Base-by-base conservation (phyloP, 306 rosid species). In the Malus orientalis region DNA sequence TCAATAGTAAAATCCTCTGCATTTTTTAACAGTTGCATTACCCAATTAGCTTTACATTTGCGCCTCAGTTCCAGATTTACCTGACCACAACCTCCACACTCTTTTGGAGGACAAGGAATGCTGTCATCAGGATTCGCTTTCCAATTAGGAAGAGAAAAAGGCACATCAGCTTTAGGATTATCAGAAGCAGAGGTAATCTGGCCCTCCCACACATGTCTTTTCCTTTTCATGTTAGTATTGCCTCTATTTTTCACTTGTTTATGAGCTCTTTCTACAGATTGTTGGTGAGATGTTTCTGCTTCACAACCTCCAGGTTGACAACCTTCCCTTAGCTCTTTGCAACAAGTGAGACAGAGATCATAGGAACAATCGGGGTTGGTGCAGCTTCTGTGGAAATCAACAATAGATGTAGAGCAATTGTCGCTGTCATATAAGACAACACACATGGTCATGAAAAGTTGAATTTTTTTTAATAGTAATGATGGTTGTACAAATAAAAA, bases 261-360 rank as follows among this genome's bases (percentile, higher is more conserved):
- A 55, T 71, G 74, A 45, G 72, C 49, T 79, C 78, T 84, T 59
- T 79, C 62, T 6, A 77, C 58, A 65, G 68, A 60, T 11, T 81
- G 63, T 36, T 72, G 85, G 49, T 19, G 66, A 69, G 76, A 80
- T 73, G 79, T 70, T 81, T 71, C 84, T 42, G 53, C 71, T 68
- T 68, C 70, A 33, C 45, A 30, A 64, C 85, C 84, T 79, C 81
- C 84, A 38, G 79, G 77, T 45, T 75, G 81, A 67, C 32, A 57
- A 30, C 78, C 72, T 14, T 69, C 79, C 76, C 90, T 82, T 49
- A 89, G 74, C 79, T 89, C 89, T 71, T 78, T 77, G 75, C 89
- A 89, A 78, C 90, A 89, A 69, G 81, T 62, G 45, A 89, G 87
- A 75, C 93, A 89, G 49, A 89, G 85, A 68, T 89, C 93, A 44